These are phyloP conservation scores for Penicillium riverlandense DNA, from an alignment of 495 filamentous ascomycete species.

Conservation along the genomic window DNA sequence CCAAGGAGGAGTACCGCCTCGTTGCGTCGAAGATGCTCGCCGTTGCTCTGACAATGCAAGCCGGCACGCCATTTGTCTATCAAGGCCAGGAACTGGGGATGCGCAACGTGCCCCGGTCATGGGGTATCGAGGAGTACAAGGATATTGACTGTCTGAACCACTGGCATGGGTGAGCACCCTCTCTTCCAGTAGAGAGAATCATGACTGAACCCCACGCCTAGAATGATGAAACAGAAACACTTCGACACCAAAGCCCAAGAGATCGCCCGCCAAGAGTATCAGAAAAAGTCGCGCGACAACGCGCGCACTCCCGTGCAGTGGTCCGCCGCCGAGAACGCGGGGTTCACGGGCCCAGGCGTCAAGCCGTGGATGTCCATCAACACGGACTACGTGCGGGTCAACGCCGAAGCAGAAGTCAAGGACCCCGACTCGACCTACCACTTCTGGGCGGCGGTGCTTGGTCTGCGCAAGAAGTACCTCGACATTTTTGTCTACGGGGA, in stretches of 20 bases:
- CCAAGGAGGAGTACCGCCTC: conserved; percentile 36
- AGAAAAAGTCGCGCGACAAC: conserved; percentile 49
- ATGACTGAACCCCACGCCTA: conserved; percentile 3
- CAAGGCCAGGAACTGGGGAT: conserved; percentile 76
- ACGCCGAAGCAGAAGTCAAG: conserved; percentile 41
- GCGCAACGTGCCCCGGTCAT: conserved; percentile 57
- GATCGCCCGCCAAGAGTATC: conserved; percentile 33
- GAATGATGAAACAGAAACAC: conserved; percentile 27
- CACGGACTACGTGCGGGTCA: conserved; percentile 41
- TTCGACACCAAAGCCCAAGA: conserved; percentile 25
- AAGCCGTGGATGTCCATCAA: conserved; percentile 60
- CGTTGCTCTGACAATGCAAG: conserved; percentile 48
- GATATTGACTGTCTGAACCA: conserved; percentile 66
- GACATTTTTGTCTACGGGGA: conserved; percentile 57
- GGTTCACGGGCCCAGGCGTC: conserved; percentile 42
- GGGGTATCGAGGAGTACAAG: conserved; percentile 62
- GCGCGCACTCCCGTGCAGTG: conserved; percentile 51
- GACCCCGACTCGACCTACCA: conserved; percentile 40
- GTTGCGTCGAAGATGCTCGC: conserved; percentile 57
- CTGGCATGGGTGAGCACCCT: conserved; percentile 36
- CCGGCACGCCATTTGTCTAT: conserved; percentile 66
- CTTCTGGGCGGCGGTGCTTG: conserved; percentile 47
- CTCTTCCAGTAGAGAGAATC: not conserved
- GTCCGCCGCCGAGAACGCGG: conserved; percentile 39
- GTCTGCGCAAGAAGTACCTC: conserved; percentile 46